phyloP scores from a whole-genome alignment of 2,329 filamentous ascomycete genomes.

The Xylaria multiplex region DNA sequence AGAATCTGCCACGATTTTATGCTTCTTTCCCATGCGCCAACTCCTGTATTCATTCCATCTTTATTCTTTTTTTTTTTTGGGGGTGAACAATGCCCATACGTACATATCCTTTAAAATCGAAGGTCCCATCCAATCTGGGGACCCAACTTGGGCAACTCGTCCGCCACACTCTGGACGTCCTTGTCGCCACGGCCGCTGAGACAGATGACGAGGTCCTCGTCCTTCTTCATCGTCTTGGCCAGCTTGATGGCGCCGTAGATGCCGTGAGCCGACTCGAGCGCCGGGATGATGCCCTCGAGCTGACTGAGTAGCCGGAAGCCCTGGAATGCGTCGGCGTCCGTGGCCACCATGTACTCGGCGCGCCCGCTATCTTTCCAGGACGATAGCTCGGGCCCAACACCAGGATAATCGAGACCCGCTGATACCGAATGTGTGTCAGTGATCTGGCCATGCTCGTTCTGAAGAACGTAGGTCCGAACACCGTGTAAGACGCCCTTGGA shows the following conservation, averaged over 20 bases:
- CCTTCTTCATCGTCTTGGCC: conserved; percentile 91
- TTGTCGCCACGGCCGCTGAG: conserved; percentile 94
- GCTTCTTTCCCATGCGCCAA: conserved; percentile 30
- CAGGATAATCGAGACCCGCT: conserved; percentile 95
- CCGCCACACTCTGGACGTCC: conserved; percentile 97
- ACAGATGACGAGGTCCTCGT: conserved; percentile 91
- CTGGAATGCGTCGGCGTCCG: conserved; percentile 87
- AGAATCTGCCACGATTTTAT: conserved; percentile 10
- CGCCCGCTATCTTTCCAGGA: conserved; percentile 91
- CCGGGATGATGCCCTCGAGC: conserved; percentile 95
- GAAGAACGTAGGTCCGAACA: conserved; percentile 93
- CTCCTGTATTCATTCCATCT: conserved; percentile 28
- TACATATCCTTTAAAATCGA: conserved; percentile 60
- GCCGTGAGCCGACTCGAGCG: conserved; percentile 92
- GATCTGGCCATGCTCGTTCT: conserved; percentile 93
- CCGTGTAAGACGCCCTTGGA: conserved; percentile 94
- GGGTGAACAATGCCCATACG: neutral
- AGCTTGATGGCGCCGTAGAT: conserved; percentile 89
- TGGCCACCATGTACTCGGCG: conserved; percentile 89
- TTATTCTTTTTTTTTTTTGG: neutral
- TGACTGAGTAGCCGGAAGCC: conserved; percentile 88
- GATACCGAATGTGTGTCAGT: conserved; percentile 95
- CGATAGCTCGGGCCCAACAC: conserved; percentile 91
- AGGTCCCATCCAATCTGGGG: conserved; percentile 84
- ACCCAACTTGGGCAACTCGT: conserved; percentile 88